Evolutionary conservation across 805 yeast species (phyloP), one percentile per base, ranked within the genome.

Genomic region (Candida jianshihensis): DNA sequence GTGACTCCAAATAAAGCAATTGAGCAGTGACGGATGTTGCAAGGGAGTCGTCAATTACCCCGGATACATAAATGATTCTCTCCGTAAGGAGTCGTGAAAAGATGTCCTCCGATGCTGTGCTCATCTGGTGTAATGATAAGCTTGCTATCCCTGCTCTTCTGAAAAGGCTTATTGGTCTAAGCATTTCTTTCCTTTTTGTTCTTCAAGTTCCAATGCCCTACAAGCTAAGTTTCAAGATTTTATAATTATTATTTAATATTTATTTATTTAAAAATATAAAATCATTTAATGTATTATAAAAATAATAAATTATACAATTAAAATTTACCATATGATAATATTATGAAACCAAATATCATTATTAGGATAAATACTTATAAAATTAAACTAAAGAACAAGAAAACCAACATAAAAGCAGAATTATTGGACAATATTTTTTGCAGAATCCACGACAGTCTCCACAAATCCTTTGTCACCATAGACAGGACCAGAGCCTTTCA

Each of bases 21-120:
- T 54, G 59, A 9, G 59, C 56, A 15, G 56, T 52, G n/a, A 53
- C 41, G 3, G 44, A 27, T 6, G 56, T 37, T 3, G 58, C 48
- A 26, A 46, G 30, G 13, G 34, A 24, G 31, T 48, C 51, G 26
- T 52, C 49, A 14, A 54, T 50, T 12, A 48, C 41, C n/a, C 59
- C 59, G 22, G 49, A 43, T 15, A 54, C 36, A 41, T 52, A 50
- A 11, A 54, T 51, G 30, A 54, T 54, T 16, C 59, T 45, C 25
- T 54, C 59, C 12, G 46, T 39, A 1, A 54, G 39, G 1, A 54
- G 40, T 22, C 44, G 45, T 21, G 48, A 41, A 27, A 41, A 42
- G 15, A 47, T 41, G 31, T 48, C 53, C 6, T 33, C 34, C 6
- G 36, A 30, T 15, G 19, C 20, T 15, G 26, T 6, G 4, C 6